Base-by-base conservation (phyloP, 2,329 filamentous ascomycete species). In the Gnomoniopsis smithogilvyi region DNA sequence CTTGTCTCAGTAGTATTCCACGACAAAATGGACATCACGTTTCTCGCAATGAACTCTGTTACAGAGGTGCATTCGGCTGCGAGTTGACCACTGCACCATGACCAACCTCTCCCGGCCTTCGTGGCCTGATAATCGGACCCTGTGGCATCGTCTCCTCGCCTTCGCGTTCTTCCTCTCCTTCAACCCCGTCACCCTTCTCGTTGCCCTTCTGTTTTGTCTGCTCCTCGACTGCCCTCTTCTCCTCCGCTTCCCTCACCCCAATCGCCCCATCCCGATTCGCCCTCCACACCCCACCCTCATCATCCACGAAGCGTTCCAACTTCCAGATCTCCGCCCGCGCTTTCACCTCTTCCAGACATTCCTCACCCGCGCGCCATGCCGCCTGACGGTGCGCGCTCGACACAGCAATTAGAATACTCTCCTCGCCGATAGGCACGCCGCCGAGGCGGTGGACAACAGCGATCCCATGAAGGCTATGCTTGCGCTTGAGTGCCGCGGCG, bases 241-340 rank as follows among this genome's bases (percentile, higher is more conserved):
- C 51, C 1, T 6, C 24, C 36, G 26, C 49, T 60, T 82, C 72
- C 65, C 73, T 78, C 48, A 79, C 76, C 7, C 86, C 88, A 51
- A 76, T 73, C 61, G 79, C 77, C 11, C 89, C 90, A 74, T 96
- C 92, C 64, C 88, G 77, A 75, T 97, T 97, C 62, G 90, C 91
- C 74, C 92, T 87, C 93, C 93, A 97, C 48, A 95, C 82, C 7
- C 87, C 90, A 14, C 14, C 54, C 63, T 89, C 88, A 22, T 86
- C 88, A 1, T 83, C 88, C 49, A 83, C 85, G 78, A 97, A 97
- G 71, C 92, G 89, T 76, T 98, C 94, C 64, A 86, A 79, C 76
- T 97, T 97, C 94, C 94, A 97, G 46, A 99, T 88, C 78, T 99
- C 95, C n/a, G 91, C 91, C 64, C 81, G 86, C 57, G 83, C 84